Conservation (phyloP, 192 early-diverging fungal species). For the Umbelopsis sp. region DNA sequence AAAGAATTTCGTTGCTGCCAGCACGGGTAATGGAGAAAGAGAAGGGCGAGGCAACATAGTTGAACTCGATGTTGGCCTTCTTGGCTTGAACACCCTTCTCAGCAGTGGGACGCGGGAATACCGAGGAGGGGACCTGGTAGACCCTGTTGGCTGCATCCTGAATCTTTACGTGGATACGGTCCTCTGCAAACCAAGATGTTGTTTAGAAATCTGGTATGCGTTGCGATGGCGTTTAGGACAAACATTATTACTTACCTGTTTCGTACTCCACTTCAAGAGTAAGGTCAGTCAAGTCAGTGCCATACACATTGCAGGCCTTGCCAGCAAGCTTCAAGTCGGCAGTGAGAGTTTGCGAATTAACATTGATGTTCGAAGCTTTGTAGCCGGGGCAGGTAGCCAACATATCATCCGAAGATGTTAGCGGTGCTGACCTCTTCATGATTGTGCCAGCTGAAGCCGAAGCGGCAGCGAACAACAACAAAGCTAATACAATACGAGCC, state of each 20-base stretch:
- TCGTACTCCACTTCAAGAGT: constrained; percentile 16
- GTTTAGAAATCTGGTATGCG: background rate
- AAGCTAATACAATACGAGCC: background rate
- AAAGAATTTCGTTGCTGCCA: constrained; percentile 2
- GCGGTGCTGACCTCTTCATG: background rate
- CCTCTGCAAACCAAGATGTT: background rate
- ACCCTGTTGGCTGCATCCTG: constrained; percentile 17
- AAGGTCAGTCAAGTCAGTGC: constrained; percentile 13
- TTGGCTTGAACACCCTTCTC: background rate
- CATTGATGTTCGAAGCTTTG: constrained; percentile 5
- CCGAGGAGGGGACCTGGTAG: constrained; percentile 13
- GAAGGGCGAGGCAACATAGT: constrained; percentile 23
- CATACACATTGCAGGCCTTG: constrained; percentile 16
- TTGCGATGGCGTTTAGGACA: background rate
- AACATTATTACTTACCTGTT: constrained; percentile 2
- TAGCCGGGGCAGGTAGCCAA: constrained; percentile 15
- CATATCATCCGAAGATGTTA: background rate
- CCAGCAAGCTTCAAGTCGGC: constrained; percentile 16
- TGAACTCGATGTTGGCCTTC: constrained; percentile 11
- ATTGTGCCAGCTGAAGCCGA: background rate
- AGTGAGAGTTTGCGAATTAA: background rate
- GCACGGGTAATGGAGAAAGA: constrained; percentile 15
- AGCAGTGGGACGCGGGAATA: constrained; percentile 7
- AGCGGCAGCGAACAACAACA: background rate
- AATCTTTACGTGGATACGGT: constrained; percentile 54